Base-by-base conservation (phyloP, 2,329 filamentous ascomycete species). In the Raffaelea deltoideospora region DNA sequence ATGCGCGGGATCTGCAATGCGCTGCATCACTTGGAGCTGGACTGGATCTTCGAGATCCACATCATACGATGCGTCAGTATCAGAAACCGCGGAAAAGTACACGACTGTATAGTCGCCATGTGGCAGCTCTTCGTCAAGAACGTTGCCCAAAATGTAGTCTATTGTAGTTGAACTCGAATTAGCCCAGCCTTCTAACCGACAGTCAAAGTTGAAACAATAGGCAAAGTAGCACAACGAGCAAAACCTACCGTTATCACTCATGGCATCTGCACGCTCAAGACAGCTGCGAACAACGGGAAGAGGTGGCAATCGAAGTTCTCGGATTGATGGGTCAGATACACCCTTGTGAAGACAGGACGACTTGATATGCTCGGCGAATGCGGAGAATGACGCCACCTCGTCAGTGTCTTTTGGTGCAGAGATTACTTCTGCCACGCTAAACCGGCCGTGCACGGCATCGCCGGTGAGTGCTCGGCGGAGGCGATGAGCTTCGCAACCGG, bases 11-110 rank as follows among this genome's bases (percentile, higher is more conserved):
- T 38, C 34, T 1, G 21, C 35, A 5, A 36, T 13, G 9, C 61
- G 57, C 46, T 85, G 72, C 69, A 83, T 90, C 45, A 90, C 58
- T 43, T 88, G 82, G 53, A 76, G 72, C 48, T 81, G 80, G 34
- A 80, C 51, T 11, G 67, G 57, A 35, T 75, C 67, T 37, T 68
- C 61, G 49, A 80, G 79, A 4, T 75, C 64, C 31, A 75, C 61
- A 46, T 83, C 70, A 55, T 92, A 90, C 13, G 64, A 50, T 46
- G 57, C 56, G 38, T 56, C 56, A 41, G n/a, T n/a, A n/a, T n/a
- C n/a, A n/a, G n/a, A n/a, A n/a, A n/a, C n/a, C 0, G 73, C 76
- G 8, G 79, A 82, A 33, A 75, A 68, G 54, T 86, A 84, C 43
- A 94, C 61, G 38, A 94, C 66, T 1, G 83, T 90, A 57, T 82